Percentiles rank a stretch among this genome's conserved stretches.
Conservation (phyloP, 345 rosid species). For the Populus nigra region DNA sequence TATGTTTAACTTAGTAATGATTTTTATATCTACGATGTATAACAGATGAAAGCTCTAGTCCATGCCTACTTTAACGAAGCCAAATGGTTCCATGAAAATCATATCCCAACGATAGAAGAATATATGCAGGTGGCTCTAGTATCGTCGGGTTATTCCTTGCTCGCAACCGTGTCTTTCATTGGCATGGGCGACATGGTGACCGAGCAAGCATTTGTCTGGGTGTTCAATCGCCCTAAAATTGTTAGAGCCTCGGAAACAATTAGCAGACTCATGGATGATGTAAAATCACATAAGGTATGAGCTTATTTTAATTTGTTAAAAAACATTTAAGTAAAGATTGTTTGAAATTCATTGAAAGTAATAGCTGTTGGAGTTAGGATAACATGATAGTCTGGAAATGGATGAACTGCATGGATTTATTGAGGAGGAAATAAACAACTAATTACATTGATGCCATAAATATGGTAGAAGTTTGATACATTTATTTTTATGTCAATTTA, state of each 20-base stretch:
- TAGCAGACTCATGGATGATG: conserved; percentile 35
- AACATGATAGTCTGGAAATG: no score
- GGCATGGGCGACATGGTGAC: conserved; percentile 23
- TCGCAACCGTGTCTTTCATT: conserved; percentile 12
- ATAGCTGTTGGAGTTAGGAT: no score
- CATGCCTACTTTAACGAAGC: conserved; percentile 29
- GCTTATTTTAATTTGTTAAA: neutral
- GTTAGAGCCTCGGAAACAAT: conserved; percentile 15
- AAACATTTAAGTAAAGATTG: no score
- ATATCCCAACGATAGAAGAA: conserved; percentile 29
- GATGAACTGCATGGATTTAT: no score
- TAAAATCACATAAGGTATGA: conserved; percentile 13
- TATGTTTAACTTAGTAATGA: neutral
- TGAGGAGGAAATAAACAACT: no score
- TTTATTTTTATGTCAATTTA: no score
- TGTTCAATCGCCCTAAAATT: conserved; percentile 1
- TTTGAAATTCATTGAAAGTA: neutral
- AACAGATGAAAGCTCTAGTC: conserved; percentile 6
- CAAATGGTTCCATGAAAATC: conserved; percentile 16
- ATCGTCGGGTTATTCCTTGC: conserved; percentile 6
- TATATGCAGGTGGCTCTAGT: conserved; percentile 20
- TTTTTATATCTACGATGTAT: neutral
- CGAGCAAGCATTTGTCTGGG: conserved; percentile 30
- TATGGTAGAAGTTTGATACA: no score
- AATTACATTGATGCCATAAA: no score